phyloP scores from a whole-genome alignment of 202 grass and related monocot species.

The Zoysia matrella region DNA sequence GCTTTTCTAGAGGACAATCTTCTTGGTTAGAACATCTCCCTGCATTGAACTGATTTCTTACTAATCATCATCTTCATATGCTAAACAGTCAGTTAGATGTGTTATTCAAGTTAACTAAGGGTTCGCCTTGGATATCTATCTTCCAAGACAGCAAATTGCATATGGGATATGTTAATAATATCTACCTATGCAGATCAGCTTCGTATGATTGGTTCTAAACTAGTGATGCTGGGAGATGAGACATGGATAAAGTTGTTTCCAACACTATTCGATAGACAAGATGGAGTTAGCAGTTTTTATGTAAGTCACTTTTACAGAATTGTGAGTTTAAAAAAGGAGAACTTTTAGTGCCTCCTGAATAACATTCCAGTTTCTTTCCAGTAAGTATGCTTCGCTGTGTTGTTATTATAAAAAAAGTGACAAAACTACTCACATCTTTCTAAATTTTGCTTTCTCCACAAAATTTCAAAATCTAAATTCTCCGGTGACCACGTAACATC shows the following conservation, averaged over 20 bases:
- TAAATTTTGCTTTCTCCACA: conserved; percentile 16
- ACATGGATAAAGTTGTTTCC: conserved; percentile 99
- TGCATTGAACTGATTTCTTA: not conserved
- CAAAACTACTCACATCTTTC: not conserved
- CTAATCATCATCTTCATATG: conserved; percentile 17
- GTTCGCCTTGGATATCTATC: not conserved
- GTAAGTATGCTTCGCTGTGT: not conserved
- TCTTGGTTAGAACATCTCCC: conserved; percentile 64
- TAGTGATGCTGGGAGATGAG: conserved; percentile 95
- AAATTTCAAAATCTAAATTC: not conserved
- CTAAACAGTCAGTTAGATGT: conserved; percentile 20
- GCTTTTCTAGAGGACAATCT: conserved; percentile 93
- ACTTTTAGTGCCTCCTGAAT: not conserved
- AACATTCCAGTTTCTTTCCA: not conserved
- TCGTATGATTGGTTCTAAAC: conserved; percentile 73
- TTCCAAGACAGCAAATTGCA: conserved; percentile 8
- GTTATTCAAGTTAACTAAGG: not conserved
- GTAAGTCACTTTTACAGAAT: conserved; percentile 49
- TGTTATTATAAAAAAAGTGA: not conserved
- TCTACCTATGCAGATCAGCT: conserved; percentile 73
- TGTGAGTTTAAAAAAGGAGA: not conserved
- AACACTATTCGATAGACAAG: conserved; percentile 81
- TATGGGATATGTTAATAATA: conserved; percentile 29
- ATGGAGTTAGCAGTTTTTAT: conserved; percentile 98
- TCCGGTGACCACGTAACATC: not conserved